Percentiles rank a stretch among this genome's conserved stretches.
These are phyloP conservation scores for Cladosporium sp. DNA, from an alignment of 2,329 filamentous ascomycete genomes.

Conservation along the genomic window DNA sequence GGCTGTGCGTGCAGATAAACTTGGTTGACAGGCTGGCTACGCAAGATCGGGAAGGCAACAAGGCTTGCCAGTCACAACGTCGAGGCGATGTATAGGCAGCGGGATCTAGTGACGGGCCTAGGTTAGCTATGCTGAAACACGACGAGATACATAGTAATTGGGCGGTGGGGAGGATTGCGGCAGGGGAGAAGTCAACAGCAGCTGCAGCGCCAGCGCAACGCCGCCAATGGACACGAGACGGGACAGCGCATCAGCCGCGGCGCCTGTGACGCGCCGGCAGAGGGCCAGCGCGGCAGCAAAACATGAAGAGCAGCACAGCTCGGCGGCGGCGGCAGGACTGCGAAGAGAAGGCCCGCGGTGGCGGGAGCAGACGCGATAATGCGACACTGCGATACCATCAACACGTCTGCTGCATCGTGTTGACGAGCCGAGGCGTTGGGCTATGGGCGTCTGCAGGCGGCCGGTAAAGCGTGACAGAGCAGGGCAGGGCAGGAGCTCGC, in stretches of 20 bases:
- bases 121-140: constrained; percentile 23
- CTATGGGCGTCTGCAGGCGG: constrained; percentile 8
- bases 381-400: too few species aligned
- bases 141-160: constrained; percentile 24
- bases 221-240: constrained; percentile 20
- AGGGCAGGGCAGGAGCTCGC: not conserved
- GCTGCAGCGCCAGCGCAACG: constrained; percentile 26
- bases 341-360: not conserved
- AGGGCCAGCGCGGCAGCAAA: not conserved
- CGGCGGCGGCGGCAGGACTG: not conserved
- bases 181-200: constrained; percentile 21
- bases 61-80: constrained; percentile 18
- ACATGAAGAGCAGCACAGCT: constrained; percentile 2
- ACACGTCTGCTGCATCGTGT: not conserved
- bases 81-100: constrained; percentile 10
- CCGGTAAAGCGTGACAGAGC: constrained; percentile 9
- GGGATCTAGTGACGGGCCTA: constrained; percentile 14
- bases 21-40: constrained; percentile 14
- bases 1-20: constrained; percentile 5
- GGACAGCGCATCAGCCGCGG: constrained; percentile 14
- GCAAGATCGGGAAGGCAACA: constrained; percentile 10
- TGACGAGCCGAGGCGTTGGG: constrained; percentile 10
- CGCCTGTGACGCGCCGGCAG: constrained; percentile 9
- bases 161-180: constrained; percentile 19
- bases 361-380: not conserved